A percentile compares a stretch with the other conserved stretches of the same genome.
phyloP scores from a whole-genome alignment of 768 basidiomycete species.

The Podaxis sp. region DNA sequence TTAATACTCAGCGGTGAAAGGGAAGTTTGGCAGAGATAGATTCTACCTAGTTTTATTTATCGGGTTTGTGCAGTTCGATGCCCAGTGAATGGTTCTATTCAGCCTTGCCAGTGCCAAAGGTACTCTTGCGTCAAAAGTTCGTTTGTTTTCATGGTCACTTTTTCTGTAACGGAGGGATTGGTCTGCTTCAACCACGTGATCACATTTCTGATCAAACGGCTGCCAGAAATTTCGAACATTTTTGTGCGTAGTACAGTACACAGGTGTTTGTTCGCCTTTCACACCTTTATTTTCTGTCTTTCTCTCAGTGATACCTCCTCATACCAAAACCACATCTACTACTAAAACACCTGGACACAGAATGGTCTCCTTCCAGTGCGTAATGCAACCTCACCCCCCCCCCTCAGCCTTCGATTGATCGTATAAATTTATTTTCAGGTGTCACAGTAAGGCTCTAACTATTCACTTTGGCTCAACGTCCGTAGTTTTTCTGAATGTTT shows the following conservation, averaged over 20 bases:
- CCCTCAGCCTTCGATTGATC: background rate
- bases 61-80: no score
- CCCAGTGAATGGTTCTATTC: no score
- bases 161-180: background rate
- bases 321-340: background rate
- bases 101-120: no score
- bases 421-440: constrained; percentile 36
- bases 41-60: no score
- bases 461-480: background rate
- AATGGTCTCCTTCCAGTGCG: constrained; percentile 31
- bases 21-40: no score
- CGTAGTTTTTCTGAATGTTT: background rate
- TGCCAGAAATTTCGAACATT: background rate
- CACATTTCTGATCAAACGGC: background rate
- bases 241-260: no score
- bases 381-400: background rate
- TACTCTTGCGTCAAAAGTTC: no score
- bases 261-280: background rate
- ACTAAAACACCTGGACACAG: background rate
- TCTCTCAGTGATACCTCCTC: background rate
- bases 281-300: background rate
- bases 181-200: background rate
- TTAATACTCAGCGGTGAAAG: no score
- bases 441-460: constrained; percentile 51
- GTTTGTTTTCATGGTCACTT: no score